Conservation (phyloP, 768 basidiomycete genomes). For the Leccinum obscurum region DNA sequence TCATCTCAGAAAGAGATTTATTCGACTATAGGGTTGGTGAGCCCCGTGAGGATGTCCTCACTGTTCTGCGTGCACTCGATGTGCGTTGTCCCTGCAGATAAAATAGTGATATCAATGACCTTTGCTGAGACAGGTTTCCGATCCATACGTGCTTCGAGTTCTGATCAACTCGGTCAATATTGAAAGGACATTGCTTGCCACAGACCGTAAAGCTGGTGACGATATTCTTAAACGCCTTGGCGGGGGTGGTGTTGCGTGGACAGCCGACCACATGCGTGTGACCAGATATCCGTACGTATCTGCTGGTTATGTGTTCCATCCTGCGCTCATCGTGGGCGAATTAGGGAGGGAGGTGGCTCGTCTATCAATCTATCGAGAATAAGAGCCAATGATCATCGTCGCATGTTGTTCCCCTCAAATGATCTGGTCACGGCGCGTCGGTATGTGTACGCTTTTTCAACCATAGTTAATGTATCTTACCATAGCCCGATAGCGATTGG, state of each 20-base stretch:
- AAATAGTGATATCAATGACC: background rate
- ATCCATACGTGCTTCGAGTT: conserved; percentile 75
- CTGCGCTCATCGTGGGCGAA: background rate
- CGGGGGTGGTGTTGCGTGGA: conserved; percentile 61
- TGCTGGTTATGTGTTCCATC: background rate
- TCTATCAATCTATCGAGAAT: conserved; percentile 42
- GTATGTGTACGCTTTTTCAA: conserved; percentile 34
- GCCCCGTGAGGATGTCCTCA: conserved; percentile 58
- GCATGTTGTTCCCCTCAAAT: conserved; percentile 53
- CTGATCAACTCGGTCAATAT: conserved; percentile 75
- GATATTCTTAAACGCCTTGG: conserved; percentile 41
- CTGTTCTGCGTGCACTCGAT: conserved; percentile 79
- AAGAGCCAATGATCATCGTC: conserved; percentile 35
- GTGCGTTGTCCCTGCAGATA: conserved; percentile 41
- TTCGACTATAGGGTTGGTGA: conserved; percentile 84
- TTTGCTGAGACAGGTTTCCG: conserved; percentile 54
- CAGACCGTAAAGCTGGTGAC: conserved; percentile 65
- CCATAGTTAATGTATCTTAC: background rate
- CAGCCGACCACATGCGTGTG: conserved; percentile 61
- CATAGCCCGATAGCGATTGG: conserved; percentile 43
- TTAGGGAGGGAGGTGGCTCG: conserved; percentile 68
- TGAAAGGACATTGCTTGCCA: conserved; percentile 69
- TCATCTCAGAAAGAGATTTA: conserved; percentile 68
- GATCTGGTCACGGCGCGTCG: conserved; percentile 48
- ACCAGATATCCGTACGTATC: conserved; percentile 60